Evolutionary conservation across 2,329 filamentous ascomycete genomes (phyloP).

Genomic region (Domatiomyces catenatus): DNA sequence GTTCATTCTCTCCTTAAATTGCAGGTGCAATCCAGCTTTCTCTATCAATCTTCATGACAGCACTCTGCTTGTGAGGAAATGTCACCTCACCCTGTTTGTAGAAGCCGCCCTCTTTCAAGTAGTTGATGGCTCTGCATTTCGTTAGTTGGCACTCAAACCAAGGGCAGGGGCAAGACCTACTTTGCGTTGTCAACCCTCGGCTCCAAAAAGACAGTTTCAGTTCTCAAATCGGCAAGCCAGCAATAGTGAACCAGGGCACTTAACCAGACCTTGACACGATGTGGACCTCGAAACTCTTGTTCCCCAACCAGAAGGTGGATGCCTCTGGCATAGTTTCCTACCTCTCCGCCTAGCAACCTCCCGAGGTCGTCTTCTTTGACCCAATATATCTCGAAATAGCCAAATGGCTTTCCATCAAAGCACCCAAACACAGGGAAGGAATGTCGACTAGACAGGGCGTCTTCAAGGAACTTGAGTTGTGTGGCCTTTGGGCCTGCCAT

Average conservation of each 20-base stretch:
- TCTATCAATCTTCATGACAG: slow-evolving; percentile 63
- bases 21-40: slow-evolving; percentile 65
- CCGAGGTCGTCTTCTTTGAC: slow-evolving; percentile 80
- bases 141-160: background rate
- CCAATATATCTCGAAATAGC: slow-evolving; percentile 98
- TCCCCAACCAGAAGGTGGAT: slow-evolving; percentile 83
- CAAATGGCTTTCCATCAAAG: slow-evolving; percentile 91
- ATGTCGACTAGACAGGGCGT: slow-evolving; percentile 50
- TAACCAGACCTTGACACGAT: slow-evolving; percentile 65
- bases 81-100: slow-evolving; percentile 71
- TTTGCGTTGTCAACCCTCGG: slow-evolving; percentile 80
- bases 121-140: slow-evolving; percentile 45
- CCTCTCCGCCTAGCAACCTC: slow-evolving; percentile 46
- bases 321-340: slow-evolving; percentile 71
- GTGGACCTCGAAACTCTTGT: slow-evolving; percentile 71
- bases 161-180: slow-evolving; percentile 37
- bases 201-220: slow-evolving; percentile 70
- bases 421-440: slow-evolving; percentile 83
- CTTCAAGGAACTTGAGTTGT: slow-evolving; percentile 53
- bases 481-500: slow-evolving; percentile 39
- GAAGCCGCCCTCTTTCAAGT: slow-evolving; percentile 62
- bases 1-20: slow-evolving; percentile 25
- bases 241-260: slow-evolving; percentile 77
- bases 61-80: slow-evolving; percentile 85
- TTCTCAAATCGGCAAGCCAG: slow-evolving; percentile 61